Base-by-base conservation (phyloP, 2,329 filamentous ascomycete species). In the Ciborinia camelliae region DNA sequence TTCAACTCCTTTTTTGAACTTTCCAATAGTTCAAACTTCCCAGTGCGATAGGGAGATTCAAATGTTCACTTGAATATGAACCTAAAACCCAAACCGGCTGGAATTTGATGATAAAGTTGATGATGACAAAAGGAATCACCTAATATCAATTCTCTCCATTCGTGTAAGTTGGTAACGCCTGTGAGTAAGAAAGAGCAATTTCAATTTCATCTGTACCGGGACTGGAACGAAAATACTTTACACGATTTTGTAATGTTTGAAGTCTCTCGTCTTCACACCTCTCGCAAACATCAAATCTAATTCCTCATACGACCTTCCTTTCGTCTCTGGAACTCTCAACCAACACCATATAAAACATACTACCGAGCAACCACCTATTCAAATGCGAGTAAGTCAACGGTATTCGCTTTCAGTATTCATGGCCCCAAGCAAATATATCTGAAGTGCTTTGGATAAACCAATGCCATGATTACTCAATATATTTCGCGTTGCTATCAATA, bases 221-320 rank as follows among this genome's bases (percentile, higher is more conserved):
- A 57, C 20, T 43, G 26, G 26, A 23, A 7, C 7, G 26, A 10
- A 47, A 15, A 18, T 57, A 32, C 54, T 23, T 47, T 32, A 47
- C 39, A 35, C 54, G 2, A 72, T 65, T 41, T 68, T 71, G 52
- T 70, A 73, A 32, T 70, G 54, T 53, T 70, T 68, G 45, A 75
- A 78, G 14, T 75, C 71, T 52, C 75, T 72, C 12, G 75, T 73
- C 45, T 69, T 67, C 10, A 75, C 71, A 18, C 68, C 70, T n/a
- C 66, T 68, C 23, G 77, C 76, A 70, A 82, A 82, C 70, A 83
- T 70, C 8, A 77, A 68, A 67, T 82, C 80, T 14, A 82, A 75
- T 73, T 82, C 80, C 65, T 79, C 79, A 58, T 79, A 77, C 1
- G 77, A 78, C 50, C 78, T 75, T 4, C 77, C 78, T n/a, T 76